phyloP scores from a whole-genome alignment of 495 filamentous ascomycete species.

The Penicillium argentinense region DNA sequence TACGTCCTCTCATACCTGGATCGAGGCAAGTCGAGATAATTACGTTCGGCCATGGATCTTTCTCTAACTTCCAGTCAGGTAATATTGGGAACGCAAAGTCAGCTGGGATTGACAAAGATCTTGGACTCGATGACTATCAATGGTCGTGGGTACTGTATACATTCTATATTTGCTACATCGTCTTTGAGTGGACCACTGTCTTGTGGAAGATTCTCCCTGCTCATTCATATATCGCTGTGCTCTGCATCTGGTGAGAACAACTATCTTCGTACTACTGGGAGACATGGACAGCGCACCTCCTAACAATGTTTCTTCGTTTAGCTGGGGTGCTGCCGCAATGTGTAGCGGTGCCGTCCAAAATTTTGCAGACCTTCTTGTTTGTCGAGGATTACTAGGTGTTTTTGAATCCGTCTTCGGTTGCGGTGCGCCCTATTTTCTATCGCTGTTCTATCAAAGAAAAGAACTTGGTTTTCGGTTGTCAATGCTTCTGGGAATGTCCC shows the following conservation, averaged over 20 bases:
- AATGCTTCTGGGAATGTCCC: constrained; percentile 68
- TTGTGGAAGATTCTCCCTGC: constrained; percentile 60
- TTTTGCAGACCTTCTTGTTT: constrained; percentile 56
- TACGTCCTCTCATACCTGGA: constrained; percentile 32
- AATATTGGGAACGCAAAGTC: constrained; percentile 62
- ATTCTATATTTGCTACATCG: constrained; percentile 56
- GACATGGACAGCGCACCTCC: too few species aligned
- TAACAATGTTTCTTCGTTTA: background rate
- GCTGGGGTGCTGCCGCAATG: constrained; percentile 51
- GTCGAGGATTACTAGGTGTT: constrained; percentile 58
- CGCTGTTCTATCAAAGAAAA: constrained; percentile 71
- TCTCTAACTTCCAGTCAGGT: constrained; percentile 4
- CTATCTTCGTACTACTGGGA: background rate
- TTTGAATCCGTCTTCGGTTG: constrained; percentile 62
- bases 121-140: constrained; percentile 43
- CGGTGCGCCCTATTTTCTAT: constrained; percentile 64
- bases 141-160: constrained; percentile 68
- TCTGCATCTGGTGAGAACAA: constrained; percentile 34
- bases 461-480: constrained; percentile 69
- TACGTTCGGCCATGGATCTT: too few species aligned
- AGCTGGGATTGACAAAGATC: constrained; percentile 52
- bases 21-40: constrained; percentile 17
- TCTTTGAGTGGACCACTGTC: constrained; percentile 32
- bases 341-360: constrained; percentile 52
- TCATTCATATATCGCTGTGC: constrained; percentile 34